Conservation (phyloP, 768 basidiomycete genomes). For the Holtermannia corniformis region DNA sequence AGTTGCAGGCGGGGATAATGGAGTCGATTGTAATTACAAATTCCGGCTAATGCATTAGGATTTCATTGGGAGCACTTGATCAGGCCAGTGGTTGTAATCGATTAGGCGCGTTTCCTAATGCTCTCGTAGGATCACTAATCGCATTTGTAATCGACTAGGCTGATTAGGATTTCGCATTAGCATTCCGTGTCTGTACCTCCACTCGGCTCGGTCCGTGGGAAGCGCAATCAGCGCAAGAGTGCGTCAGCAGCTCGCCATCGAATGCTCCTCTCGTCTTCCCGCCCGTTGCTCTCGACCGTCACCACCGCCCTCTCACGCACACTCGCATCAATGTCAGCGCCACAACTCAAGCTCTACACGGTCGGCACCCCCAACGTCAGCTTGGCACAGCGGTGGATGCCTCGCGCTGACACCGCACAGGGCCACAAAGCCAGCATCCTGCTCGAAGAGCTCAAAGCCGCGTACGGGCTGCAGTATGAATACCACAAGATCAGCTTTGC, state of each 20-base stretch:
- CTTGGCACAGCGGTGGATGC: neutral
- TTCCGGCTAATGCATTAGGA: neutral
- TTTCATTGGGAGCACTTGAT: too few species aligned
- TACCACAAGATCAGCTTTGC: conserved; percentile 48
- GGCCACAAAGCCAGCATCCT: conserved; percentile 45
- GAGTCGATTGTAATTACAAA: too few species aligned
- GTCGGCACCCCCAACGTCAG: conserved; percentile 54
- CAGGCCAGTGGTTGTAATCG: too few species aligned
- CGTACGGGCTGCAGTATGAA: conserved; percentile 45
- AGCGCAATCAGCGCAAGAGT: too few species aligned
- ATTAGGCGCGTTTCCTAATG: too few species aligned
- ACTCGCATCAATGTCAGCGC: conserved; percentile 2
- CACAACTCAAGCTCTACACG: conserved; percentile 46
- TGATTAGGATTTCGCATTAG: neutral
- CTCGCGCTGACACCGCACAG: neutral
- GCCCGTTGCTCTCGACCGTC: too few species aligned
- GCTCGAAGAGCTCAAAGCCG: conserved; percentile 56
- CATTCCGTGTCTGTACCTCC: neutral
- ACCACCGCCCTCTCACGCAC: neutral
- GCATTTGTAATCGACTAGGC: too few species aligned
- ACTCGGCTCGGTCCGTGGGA: too few species aligned
- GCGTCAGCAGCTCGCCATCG: too few species aligned
- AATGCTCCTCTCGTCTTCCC: too few species aligned
- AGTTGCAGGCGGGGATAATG: too few species aligned
- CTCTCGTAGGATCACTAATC: too few species aligned